phyloP scores from a whole-genome alignment of 345 rosid species.

The sweet orange (Citrus sinensis) region DVS_A1.0 CM039163.1:7763001-7763500 shows the following conservation, averaged over 20 bases:
- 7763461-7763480: slow-evolving; percentile 54
- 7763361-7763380: not conserved
- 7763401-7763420: not conserved
- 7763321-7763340: not conserved
- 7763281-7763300: not conserved
- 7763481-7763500: slow-evolving; percentile 65
- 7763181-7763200: slow-evolving; percentile 70
- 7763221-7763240: slow-evolving; percentile 52
- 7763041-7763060: not conserved
- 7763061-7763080: not conserved
- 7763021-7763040: not conserved
- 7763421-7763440: not conserved
- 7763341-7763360: not conserved
- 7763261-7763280: not conserved
- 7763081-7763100: not conserved
- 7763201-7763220: slow-evolving; percentile 75
- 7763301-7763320: not conserved
- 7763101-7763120: slow-evolving; percentile 63
- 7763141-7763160: slow-evolving; percentile 44
- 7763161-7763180: slow-evolving; percentile 42
- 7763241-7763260: slow-evolving; percentile 45
- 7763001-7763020: not conserved
- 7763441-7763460: not conserved
- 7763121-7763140: slow-evolving; percentile 61
- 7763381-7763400: not conserved